Evolutionary conservation across 768 basidiomycete genomes (phyloP), one percentile per base, ranked within the genome.

Genomic region (Boletus patriciae): DNA sequence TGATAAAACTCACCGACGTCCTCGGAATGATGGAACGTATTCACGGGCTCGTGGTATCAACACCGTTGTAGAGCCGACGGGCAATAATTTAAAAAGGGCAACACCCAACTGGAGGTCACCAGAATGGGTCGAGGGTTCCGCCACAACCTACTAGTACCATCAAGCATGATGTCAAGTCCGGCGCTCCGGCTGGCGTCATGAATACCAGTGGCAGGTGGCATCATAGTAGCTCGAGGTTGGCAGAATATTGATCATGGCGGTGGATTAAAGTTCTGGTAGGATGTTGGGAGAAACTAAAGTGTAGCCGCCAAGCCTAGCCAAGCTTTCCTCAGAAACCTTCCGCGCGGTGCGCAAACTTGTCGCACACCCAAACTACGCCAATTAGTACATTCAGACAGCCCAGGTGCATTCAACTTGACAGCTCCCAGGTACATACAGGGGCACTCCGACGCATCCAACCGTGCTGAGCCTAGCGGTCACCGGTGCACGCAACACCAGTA

Each of bases 81-180:
- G 18, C 2, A 16, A 33, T 16, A 9, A 6, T 27, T 27, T 15
- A 23, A 38, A n/a, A 44, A 36, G 34, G 31, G n/a, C 4, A 23
- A 23, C 37, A n/a, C 18, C 54, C 3, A 23, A 27, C n/a, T 34
- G 9, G 27, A 31, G 49, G 43, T 46, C 43, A 43, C 36, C 41
- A 6, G 18, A 33, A 29, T 34, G 52, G 59, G 43, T 29, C 47
- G 54, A 47, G 63, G 59, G 60, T 52, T 46, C 16, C 13, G 29
- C 29, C 54, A 42, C 33, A 19, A 42, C 38, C 46, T 25, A 19
- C 29, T 11, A 27, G 27, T 29, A 36, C 31, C n/a, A 18, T 18
- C 16, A 7, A 33, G 31, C 7, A 9, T 21, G 43, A 27, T 21
- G 40, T 46, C 11, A 34, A 36, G 7, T 31, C 23, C 15, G 25